phyloP scores from a whole-genome alignment of 345 rosid species.

The Fremontodendron californicum region DNA sequence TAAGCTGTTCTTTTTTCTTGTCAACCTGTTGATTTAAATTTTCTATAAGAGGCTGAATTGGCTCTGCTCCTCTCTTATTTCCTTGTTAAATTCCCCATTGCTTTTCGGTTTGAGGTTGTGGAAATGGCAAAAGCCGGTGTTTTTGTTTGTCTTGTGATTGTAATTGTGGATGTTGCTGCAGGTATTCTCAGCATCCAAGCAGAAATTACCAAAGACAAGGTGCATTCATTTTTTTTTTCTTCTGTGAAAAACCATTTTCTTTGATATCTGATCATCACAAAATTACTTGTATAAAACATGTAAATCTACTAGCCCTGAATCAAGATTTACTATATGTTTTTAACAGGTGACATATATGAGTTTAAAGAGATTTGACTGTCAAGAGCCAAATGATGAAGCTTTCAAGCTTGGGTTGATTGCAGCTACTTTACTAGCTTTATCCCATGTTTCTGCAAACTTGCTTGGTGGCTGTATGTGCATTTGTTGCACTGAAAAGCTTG shows the following conservation, averaged over 20 bases:
- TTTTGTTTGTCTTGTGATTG: constrained; percentile 22
- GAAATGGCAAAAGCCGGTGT: constrained; percentile 8
- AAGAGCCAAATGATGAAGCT: constrained; percentile 1
- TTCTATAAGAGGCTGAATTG: neutral
- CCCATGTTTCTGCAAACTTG: constrained; percentile 25
- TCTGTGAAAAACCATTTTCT: no score
- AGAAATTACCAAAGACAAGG: constrained; percentile 22
- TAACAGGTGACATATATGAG: neutral
- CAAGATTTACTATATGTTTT: neutral
- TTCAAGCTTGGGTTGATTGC: constrained; percentile 30
- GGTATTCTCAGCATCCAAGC: constrained; percentile 28
- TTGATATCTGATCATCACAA: neutral
- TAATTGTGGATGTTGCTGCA: constrained; percentile 24
- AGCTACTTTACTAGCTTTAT: constrained; percentile 16
- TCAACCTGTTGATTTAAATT: neutral
- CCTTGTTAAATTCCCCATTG: neutral
- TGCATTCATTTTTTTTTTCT: neutral
- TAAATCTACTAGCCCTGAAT: no score
- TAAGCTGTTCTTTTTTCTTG: neutral
- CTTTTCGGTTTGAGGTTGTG: neutral
- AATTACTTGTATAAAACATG: neutral
- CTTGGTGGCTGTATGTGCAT: constrained; percentile 28
- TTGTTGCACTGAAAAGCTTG: constrained; percentile 16
- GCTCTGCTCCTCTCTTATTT: neutral
- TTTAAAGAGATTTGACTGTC: constrained; percentile 10